These are phyloP conservation scores for Tuctoria greenei DNA, from an alignment of 176 grass and related monocot genomes.

Conservation along the genomic window DNA sequence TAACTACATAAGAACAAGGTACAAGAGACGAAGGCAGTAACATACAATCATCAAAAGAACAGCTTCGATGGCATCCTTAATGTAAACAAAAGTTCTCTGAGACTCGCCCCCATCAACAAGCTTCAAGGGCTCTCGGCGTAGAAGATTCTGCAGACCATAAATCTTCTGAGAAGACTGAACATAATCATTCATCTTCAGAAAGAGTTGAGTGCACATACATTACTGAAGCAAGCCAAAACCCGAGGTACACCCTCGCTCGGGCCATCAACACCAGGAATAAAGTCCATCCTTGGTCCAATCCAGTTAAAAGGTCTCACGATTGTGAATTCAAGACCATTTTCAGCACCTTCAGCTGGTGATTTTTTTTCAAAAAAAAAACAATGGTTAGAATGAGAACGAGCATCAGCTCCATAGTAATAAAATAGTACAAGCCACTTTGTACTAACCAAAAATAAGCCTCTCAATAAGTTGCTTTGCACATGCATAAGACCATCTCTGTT, in stretches of 20 bases:
- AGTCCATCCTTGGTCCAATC: conserved; percentile 99
- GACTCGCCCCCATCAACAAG: conserved; percentile 88
- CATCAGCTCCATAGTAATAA: not conserved
- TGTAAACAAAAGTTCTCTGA: conserved; percentile 95
- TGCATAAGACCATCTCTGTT: conserved; percentile 94
- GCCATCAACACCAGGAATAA: conserved; percentile 96
- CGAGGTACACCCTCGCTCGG: conserved; percentile 94
- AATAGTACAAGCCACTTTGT: not conserved
- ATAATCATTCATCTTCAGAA: not conserved
- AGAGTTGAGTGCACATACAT: conserved; percentile 43
- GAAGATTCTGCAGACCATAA: conserved; percentile 68
- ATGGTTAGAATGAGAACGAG: not conserved
- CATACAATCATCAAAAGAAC: conserved; percentile 92
- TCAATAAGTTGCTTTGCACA: conserved; percentile 96
- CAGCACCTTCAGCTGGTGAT: conserved; percentile 80
- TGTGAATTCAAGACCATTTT: conserved; percentile 87
- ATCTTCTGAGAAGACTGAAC: conserved; percentile 10
- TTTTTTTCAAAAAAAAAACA: conserved; percentile 18
- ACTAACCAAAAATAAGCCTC: conserved; percentile 88
- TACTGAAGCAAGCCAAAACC: conserved; percentile 98
- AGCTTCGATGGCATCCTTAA: conserved; percentile 98
- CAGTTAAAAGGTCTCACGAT: conserved; percentile 97
- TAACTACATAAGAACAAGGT: not conserved
- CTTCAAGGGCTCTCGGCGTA: conserved; percentile 80
- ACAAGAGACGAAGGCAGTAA: not conserved